A percentile compares a stretch with the other conserved stretches of the same genome.
These are phyloP conservation scores for Triticum timopheevii DNA, from an alignment of 176 grass and related monocot genomes.

Conservation along the genomic window DNA sequence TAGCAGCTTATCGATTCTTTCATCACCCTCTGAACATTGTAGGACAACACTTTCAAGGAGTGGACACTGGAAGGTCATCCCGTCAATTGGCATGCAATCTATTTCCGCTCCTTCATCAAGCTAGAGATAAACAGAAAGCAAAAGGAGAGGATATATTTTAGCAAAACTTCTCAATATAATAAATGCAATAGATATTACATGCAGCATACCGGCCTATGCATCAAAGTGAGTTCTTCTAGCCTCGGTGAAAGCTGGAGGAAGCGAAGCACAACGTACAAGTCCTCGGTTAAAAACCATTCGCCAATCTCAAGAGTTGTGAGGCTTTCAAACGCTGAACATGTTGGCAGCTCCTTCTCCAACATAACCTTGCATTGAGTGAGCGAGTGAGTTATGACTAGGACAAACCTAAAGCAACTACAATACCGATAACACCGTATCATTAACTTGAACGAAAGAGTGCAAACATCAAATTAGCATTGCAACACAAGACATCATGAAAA, in stretches of 20 bases:
- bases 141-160: neutral
- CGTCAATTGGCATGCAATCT: neutral
- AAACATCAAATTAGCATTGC: neutral
- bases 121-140: neutral
- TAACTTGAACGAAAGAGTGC: neutral
- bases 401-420: neutral
- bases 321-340: constrained; percentile 19
- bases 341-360: constrained; percentile 32
- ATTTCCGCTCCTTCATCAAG: neutral
- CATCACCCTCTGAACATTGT: constrained; percentile 5
- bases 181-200: neutral
- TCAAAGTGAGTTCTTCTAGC: constrained; percentile 17
- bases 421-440: neutral
- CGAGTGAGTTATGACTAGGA: neutral
- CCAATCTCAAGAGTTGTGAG: constrained; percentile 24
- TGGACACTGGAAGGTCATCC: constrained; percentile 11
- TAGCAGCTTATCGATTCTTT: neutral
- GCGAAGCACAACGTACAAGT: constrained; percentile 12
- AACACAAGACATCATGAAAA: neutral
- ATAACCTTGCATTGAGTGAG: constrained; percentile 24
- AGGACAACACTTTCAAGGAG: constrained; percentile 22
- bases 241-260: constrained; percentile 33
- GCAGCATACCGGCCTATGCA: neutral
- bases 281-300: constrained; percentile 5
- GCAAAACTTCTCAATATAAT: neutral